Conservation (phyloP, 2,329 filamentous ascomycete genomes). For the Aspergillus arachidicola region DNA sequence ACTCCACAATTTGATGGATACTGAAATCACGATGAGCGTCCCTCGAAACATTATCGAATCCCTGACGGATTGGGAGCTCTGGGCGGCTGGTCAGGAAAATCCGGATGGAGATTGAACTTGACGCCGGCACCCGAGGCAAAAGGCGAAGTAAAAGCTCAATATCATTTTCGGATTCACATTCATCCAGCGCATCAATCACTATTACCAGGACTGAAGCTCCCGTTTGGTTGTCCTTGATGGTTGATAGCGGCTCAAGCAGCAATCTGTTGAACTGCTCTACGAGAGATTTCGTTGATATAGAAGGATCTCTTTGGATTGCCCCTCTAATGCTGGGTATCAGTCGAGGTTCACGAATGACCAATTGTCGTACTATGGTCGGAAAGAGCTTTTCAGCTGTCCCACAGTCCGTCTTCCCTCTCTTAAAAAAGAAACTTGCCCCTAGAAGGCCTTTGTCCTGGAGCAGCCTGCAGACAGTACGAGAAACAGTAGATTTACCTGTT, state of each 20-base stretch:
- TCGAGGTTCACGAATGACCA: constrained; percentile 35
- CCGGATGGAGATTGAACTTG: too few relatives aligned
- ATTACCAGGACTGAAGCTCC: too few relatives aligned
- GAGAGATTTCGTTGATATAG: constrained; percentile 27
- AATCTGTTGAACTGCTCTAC: constrained; percentile 30
- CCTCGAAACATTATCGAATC: too few relatives aligned
- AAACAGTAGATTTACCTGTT: constrained; percentile 30
- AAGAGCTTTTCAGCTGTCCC: constrained; percentile 40
- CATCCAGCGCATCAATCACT: too few relatives aligned
- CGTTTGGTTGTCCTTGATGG: too few relatives aligned
- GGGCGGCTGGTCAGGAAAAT: too few relatives aligned
- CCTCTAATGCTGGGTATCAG: constrained; percentile 23
- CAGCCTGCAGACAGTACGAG: constrained; percentile 33
- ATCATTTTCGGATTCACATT: too few relatives aligned
- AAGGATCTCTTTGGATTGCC: constrained; percentile 24
- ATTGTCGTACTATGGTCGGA: constrained; percentile 31
- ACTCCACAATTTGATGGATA: too few relatives aligned
- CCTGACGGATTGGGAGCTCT: too few relatives aligned
- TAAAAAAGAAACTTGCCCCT: constrained; percentile 51
- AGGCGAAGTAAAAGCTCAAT: too few relatives aligned
- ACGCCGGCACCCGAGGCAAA: too few relatives aligned
- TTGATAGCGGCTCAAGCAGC: constrained; percentile 26
- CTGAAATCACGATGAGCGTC: too few relatives aligned
- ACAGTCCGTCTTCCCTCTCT: constrained; percentile 44
- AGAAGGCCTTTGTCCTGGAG: constrained; percentile 25